phyloP scores from a whole-genome alignment of 768 basidiomycete species.

The Megacollybia marginata region DNA sequence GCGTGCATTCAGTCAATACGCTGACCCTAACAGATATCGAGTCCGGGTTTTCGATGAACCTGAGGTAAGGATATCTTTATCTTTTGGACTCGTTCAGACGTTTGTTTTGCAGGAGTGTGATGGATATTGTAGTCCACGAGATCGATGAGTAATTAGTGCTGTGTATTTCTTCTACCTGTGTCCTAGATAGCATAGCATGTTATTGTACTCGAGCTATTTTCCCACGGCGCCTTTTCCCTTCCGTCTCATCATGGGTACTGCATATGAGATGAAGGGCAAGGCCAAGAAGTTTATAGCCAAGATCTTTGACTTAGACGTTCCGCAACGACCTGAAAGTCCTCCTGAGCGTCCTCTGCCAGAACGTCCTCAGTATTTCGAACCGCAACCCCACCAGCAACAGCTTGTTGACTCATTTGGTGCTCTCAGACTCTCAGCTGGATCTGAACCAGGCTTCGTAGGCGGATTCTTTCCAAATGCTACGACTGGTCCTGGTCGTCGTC shows the following conservation, averaged over 20 bases:
- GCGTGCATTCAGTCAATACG: conserved; percentile 69
- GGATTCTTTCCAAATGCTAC: conserved; percentile 33
- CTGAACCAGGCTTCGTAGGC: conserved; percentile 32
- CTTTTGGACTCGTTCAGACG: neutral
- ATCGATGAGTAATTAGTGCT: conserved; percentile 10
- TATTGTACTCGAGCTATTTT: neutral
- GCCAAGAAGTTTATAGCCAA: conserved; percentile 5
- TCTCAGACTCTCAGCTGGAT: conserved; percentile 20
- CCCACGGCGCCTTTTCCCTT: neutral
- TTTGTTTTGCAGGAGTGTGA: conserved; percentile 47
- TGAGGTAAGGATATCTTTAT: conserved; percentile 42
- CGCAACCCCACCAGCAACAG: neutral
- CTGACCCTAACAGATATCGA: conserved; percentile 72
- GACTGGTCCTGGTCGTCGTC: conserved; percentile 8
- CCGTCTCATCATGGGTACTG: conserved; percentile 3
- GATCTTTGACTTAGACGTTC: neutral
- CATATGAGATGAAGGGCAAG: conserved; percentile 7
- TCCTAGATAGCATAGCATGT: too few relatives aligned
- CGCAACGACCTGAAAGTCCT: neutral
- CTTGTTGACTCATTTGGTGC: conserved; percentile 26
- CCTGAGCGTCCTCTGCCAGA: neutral
- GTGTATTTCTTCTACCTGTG: too few relatives aligned
- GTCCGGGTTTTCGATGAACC: conserved; percentile 62
- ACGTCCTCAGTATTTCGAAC: neutral
- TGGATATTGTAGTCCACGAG: conserved; percentile 73